Percentiles rank a stretch among this genome's conserved stretches.
These are phyloP conservation scores for Schizopora paradoxa DNA, from an alignment of 1,284 basidiomycete species.

Conservation along the genomic window DNA sequence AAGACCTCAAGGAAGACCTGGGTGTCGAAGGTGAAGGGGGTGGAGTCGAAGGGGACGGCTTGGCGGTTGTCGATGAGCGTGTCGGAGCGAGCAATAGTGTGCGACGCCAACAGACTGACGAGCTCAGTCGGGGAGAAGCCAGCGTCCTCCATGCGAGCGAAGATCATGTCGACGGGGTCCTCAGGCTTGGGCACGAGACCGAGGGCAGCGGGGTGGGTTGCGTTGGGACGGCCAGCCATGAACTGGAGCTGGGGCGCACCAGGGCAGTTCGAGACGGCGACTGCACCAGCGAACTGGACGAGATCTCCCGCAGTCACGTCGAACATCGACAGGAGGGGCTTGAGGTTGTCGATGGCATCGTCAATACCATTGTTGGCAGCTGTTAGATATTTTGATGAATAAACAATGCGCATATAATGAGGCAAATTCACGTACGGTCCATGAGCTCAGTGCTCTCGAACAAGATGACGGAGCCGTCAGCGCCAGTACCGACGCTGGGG, in stretches of 20 bases:
- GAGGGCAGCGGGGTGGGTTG: slow-evolving; percentile 26
- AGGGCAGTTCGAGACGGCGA: slow-evolving; percentile 28
- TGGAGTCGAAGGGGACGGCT: slow-evolving; percentile 19
- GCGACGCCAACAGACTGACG: slow-evolving; percentile 24
- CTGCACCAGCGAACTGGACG: slow-evolving; percentile 29
- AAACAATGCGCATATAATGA: background rate
- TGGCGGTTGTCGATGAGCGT: slow-evolving; percentile 15
- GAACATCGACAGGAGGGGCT: slow-evolving; percentile 23
- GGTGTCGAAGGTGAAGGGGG: slow-evolving; percentile 21
- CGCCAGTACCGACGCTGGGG: slow-evolving; percentile 8
- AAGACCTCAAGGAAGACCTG: slow-evolving; percentile 20
- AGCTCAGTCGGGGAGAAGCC: slow-evolving; percentile 28
- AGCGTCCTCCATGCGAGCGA: slow-evolving; percentile 22
- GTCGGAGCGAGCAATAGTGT: slow-evolving; percentile 20
- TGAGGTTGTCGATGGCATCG: slow-evolving; percentile 25
- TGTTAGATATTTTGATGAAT: background rate
- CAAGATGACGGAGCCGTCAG: slow-evolving; percentile 13
- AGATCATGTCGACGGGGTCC: slow-evolving; percentile 26
- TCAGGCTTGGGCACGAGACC: slow-evolving; percentile 25
- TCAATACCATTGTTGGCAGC: slow-evolving; percentile 26
- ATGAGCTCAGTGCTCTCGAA: background rate
- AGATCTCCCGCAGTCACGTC: slow-evolving; percentile 27
- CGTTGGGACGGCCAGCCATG: slow-evolving; percentile 23
- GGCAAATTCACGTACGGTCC: background rate
- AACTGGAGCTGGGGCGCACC: slow-evolving; percentile 27